These are phyloP conservation scores for Cordyceps militaris DNA, from an alignment of 2,329 filamentous ascomycete genomes.

Conservation along the genomic window DNA sequence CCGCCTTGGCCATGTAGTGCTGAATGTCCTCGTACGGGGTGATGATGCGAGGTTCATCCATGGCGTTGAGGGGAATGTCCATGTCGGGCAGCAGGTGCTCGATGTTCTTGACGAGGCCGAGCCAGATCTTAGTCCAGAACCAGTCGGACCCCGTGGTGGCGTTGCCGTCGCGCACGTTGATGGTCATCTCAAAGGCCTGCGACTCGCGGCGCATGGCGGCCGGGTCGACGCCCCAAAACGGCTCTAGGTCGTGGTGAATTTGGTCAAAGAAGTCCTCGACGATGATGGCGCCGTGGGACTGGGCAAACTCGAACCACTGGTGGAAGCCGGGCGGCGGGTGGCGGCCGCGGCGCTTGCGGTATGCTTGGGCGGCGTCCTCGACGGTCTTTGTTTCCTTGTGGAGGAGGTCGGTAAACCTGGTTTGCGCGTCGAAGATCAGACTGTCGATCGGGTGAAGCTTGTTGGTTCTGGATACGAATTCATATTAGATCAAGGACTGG, in stretches of 20 bases:
- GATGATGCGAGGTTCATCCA: slow-evolving; percentile 60
- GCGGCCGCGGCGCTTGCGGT: slow-evolving; percentile 50
- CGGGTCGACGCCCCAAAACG: slow-evolving; percentile 49
- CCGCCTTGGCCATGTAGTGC: slow-evolving; percentile 45
- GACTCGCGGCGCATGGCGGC: slow-evolving; percentile 44
- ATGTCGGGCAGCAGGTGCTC: slow-evolving; percentile 55
- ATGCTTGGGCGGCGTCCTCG: slow-evolving; percentile 47
- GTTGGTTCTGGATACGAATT: neutral
- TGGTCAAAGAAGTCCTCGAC: slow-evolving; percentile 60
- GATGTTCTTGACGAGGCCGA: slow-evolving; percentile 45
- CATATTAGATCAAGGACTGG: neutral
- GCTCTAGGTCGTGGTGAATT: slow-evolving; percentile 53
- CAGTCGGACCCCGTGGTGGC: slow-evolving; percentile 46
- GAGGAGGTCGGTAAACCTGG: slow-evolving; percentile 32
- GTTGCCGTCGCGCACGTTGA: slow-evolving; percentile 47
- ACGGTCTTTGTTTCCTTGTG: slow-evolving; percentile 42
- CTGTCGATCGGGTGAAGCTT: slow-evolving; percentile 43
- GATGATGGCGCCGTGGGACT: slow-evolving; percentile 43
- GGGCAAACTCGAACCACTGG: slow-evolving; percentile 52
- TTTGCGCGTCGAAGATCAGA: slow-evolving; percentile 41
- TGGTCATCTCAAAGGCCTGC: slow-evolving; percentile 52
- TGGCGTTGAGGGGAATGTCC: slow-evolving; percentile 59
- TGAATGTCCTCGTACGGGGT: slow-evolving; percentile 57
- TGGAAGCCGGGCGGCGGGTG: slow-evolving; percentile 59
- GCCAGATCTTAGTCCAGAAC: slow-evolving; percentile 53